A percentile compares a stretch with the other conserved stretches of the same genome.
Conservation (phyloP, 805 yeast species). For the Starmerella stigmatis region DNA sequence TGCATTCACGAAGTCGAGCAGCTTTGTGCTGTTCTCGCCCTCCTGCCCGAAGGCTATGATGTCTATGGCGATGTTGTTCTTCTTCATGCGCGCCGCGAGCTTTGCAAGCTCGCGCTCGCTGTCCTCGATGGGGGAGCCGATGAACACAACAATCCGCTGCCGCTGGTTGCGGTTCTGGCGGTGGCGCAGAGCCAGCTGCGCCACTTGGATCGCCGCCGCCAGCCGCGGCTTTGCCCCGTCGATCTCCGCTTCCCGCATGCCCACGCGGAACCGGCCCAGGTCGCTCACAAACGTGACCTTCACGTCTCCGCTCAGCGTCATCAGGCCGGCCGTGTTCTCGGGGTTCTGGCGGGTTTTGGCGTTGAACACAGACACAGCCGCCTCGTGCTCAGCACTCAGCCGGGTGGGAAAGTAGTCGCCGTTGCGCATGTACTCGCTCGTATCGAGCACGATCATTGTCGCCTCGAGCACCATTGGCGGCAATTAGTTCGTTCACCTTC, state of each 20-base stretch:
- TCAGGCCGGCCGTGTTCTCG: constrained; percentile 83
- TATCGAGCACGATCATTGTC: constrained; percentile 88
- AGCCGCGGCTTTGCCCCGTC: constrained; percentile 42
- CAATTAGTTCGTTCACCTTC: not conserved
- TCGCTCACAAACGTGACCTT: constrained; percentile 78
- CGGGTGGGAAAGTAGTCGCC: constrained; percentile 87
- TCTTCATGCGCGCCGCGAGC: constrained; percentile 85
- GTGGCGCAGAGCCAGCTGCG: constrained; percentile 86
- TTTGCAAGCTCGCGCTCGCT: constrained; percentile 61
- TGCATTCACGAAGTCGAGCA: constrained; percentile 64
- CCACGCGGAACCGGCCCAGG: constrained; percentile 73
- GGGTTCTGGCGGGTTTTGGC: constrained; percentile 83
- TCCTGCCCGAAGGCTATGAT: constrained; percentile 89
- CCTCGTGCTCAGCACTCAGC: constrained; percentile 84
- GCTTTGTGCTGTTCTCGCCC: constrained; percentile 57
- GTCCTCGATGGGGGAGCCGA: constrained; percentile 74
- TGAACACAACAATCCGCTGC: constrained; percentile 81
- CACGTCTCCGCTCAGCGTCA: constrained; percentile 87
- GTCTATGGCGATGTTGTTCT: constrained; percentile 83
- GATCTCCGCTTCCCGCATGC: constrained; percentile 66
- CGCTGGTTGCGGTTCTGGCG: constrained; percentile 89
- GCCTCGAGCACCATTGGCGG: constrained; percentile 83
- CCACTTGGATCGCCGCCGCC: constrained; percentile 81
- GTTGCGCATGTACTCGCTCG: constrained; percentile 90
- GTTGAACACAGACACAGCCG: constrained; percentile 77